Evolutionary conservation across 2,329 filamentous ascomycete genomes (phyloP).

Genomic region (Colletotrichum spinosum): DNA sequence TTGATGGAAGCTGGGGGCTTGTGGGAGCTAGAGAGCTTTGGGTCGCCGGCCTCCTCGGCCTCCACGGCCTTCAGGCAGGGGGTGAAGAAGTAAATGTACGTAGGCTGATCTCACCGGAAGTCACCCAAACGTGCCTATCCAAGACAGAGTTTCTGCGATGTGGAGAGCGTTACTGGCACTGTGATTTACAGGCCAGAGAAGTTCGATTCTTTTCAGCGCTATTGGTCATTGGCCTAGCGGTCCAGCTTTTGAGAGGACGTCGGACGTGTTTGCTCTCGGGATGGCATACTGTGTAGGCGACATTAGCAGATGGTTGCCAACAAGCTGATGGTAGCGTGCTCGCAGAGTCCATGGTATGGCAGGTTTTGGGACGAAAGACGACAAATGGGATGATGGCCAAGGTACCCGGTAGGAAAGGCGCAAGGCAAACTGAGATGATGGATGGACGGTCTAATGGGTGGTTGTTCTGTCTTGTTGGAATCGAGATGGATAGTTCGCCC

Average conservation of each 20-base stretch:
- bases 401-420: conserved; percentile 7
- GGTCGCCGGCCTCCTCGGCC: conserved; percentile 10
- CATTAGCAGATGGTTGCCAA: not conserved
- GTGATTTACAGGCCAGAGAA: too few species aligned
- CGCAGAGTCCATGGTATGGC: not conserved
- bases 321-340: conserved; percentile 1
- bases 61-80: not conserved
- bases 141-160: conserved; percentile 9
- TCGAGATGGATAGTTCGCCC: conserved; percentile 10
- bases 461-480: not conserved
- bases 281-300: too few species aligned
- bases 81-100: conserved; percentile 1
- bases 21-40: conserved; percentile 27
- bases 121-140: not conserved
- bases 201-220: too few species aligned
- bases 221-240: too few species aligned
- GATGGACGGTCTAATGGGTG: conserved; percentile 9
- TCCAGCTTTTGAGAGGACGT: too few species aligned
- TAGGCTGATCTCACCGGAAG: conserved; percentile 7
- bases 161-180: not conserved
- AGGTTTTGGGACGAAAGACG: conserved; percentile 10
- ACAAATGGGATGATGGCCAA: conserved; percentile 20
- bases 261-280: not conserved
- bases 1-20: conserved; percentile 24
- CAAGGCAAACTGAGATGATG: conserved; percentile 17